Evolutionary conservation across 2,329 filamentous ascomycete genomes (phyloP).

Genomic region (Colletotrichum horii): DNA sequence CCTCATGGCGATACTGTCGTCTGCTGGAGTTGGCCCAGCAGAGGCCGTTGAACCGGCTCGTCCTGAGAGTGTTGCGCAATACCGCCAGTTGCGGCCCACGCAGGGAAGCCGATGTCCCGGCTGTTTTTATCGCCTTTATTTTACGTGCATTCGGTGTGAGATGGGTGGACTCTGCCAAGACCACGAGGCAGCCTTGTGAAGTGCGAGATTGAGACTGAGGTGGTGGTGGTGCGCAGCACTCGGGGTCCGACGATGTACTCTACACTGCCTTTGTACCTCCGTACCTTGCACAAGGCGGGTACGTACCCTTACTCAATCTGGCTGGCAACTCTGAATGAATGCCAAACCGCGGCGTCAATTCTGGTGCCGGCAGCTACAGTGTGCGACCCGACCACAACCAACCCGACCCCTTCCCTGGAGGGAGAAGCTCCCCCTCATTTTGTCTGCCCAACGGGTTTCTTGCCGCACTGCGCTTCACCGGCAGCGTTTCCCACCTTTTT

Average conservation of each 20-base stretch:
- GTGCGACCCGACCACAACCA: not conserved
- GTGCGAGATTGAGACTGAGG: not conserved
- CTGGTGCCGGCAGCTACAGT: not conserved
- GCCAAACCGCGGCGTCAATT: not conserved
- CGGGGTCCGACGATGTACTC: not conserved
- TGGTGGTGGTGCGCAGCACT: not conserved
- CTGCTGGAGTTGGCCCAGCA: constrained; percentile 6
- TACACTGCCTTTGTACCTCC: not conserved
- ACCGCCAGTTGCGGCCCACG: constrained; percentile 17
- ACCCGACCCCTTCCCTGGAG: not conserved
- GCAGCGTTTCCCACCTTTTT: not conserved
- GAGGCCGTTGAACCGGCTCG: constrained; percentile 17
- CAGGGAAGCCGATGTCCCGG: constrained; percentile 14
- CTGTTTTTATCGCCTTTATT: not conserved
- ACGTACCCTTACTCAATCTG: not conserved
- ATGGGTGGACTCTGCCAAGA: constrained; percentile 5
- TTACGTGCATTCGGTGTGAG: not conserved
- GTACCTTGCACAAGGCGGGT: not conserved
- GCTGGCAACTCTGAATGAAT: not conserved
- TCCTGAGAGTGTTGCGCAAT: constrained; percentile 18
- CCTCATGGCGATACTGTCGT: not conserved
- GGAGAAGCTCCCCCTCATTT: not conserved
- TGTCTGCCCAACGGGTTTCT: not conserved
- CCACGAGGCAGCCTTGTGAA: not conserved
- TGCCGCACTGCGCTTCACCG: not conserved